Conservation (phyloP, 1,139 yeast species). For the Hemisphaericaspora xylanilytica region DNA sequence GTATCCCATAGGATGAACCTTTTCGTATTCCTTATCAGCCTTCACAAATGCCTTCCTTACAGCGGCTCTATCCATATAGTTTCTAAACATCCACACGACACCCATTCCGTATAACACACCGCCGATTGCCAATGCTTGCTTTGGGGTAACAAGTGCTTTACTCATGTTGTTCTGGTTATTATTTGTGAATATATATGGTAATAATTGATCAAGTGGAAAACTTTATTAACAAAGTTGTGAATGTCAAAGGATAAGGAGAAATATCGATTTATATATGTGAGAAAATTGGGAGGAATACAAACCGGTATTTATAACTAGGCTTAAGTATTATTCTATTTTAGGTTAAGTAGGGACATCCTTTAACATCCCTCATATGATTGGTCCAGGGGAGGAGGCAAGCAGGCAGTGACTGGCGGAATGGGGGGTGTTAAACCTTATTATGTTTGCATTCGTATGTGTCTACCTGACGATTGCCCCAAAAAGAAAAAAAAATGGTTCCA, state of each 20-base stretch:
- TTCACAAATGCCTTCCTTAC: constrained; percentile 30
- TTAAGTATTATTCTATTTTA: too few relatives aligned
- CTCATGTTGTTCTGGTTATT: too few relatives aligned
- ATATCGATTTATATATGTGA: too few relatives aligned
- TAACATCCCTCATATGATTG: too few relatives aligned
- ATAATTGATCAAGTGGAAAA: not conserved
- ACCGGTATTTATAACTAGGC: too few relatives aligned
- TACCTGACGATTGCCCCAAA: too few relatives aligned
- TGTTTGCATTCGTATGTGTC: too few relatives aligned
- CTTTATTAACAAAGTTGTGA: too few relatives aligned
- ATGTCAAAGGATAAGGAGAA: not conserved
- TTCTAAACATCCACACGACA: constrained; percentile 34
- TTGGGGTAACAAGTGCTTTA: constrained; percentile 20
- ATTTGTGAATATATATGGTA: not conserved
- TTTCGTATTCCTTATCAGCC: constrained; percentile 30
- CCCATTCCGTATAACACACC: constrained; percentile 37
- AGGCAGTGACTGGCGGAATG: too few relatives aligned
- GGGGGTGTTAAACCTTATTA: too few relatives aligned
- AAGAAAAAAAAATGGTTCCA: constrained; percentile 2
- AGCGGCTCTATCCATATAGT: constrained; percentile 32
- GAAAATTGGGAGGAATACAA: constrained; percentile 1
- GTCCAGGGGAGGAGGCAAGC: too few relatives aligned
- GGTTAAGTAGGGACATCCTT: too few relatives aligned
- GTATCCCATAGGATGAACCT: constrained; percentile 24
- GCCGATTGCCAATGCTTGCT: constrained; percentile 32